Base-by-base conservation (phyloP, 73 alveolate species). In the Paramecium tetraurelia region DNA sequence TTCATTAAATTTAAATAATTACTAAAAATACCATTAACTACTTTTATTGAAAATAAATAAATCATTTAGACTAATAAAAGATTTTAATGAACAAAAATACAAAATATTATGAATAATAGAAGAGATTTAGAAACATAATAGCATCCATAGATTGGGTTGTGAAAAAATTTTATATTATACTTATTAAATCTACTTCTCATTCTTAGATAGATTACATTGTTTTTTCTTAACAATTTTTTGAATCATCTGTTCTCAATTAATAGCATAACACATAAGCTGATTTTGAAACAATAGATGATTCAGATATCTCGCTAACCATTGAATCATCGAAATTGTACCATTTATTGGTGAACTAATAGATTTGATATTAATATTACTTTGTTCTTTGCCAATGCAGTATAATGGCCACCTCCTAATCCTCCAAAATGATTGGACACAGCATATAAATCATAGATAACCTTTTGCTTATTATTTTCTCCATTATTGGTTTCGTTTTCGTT, bases 381-480 rank as follows among this genome's bases (percentile, higher is more conserved):
- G 72, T 93, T 95, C 86, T 95, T 95, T 38, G 96, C 96, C 18
- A 59, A 86, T 20, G 98, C 96, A 75, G 96, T 93, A 53, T 96
- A 95, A 93, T 96, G 98, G 2, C 98, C 98, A 85, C 97, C 97
- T 58, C 84, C 92, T 20, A 95, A 76, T 18, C 92, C 77, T 12
- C 98, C 98, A 85, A 41, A 86, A 87, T 96, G 98, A 86, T 90
- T 95, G 57, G 95, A 92, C 1, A 96, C 96, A 35, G 97, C 97
- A 29, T 85, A 88, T 94, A 96, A 93, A 44, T 96, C 97, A 95
- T 96, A 96, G 14, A 92, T 72, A 10, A 38, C 86, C 5, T 38
- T 72, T 31, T 22, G 18, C 12, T 72, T 33, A 12, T 36, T 35
- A 31, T 33, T 29, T 36, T 72, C 86, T 11, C 86, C 86, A 36